Conservation (phyloP, 352 stramenopile genomes). For the Globisporangium iwayamae region DNA sequence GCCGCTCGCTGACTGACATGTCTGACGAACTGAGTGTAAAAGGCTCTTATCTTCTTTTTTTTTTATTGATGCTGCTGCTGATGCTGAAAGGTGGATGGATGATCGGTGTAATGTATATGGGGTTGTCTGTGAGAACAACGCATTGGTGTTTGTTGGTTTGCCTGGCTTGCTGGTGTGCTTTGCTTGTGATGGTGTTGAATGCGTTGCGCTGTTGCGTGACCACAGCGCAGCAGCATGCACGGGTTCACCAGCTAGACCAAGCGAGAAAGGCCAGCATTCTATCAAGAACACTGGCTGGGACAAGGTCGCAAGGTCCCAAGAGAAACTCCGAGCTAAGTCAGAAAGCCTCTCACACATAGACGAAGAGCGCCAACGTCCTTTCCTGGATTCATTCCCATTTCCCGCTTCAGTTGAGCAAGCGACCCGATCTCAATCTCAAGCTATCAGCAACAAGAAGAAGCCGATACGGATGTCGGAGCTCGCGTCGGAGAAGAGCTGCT, state of each 20-base stretch:
- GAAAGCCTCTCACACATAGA: background rate
- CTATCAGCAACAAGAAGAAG: background rate
- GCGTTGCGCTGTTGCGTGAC: background rate
- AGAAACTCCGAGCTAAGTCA: background rate
- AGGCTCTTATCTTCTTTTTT: background rate
- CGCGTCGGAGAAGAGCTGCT: constrained; percentile 12
- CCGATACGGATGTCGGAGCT: background rate
- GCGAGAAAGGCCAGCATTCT: constrained; percentile 2
- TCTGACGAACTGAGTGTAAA: background rate
- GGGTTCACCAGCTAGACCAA: background rate
- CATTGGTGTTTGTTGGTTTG: constrained; percentile 15
- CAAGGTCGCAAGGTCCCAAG: too few relatives aligned
- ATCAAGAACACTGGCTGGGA: background rate
- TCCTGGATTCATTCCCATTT: background rate
- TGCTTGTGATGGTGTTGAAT: background rate
- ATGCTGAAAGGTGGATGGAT: background rate
- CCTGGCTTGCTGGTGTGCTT: background rate
- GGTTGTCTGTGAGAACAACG: background rate
- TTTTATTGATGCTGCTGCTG: constrained; percentile 6
- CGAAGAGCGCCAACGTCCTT: constrained; percentile 2
- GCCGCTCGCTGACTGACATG: too few relatives aligned
- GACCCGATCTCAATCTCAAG: too few relatives aligned
- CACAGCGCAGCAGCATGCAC: background rate
- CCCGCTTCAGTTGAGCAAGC: too few relatives aligned
- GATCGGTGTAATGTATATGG: background rate